phyloP scores from a whole-genome alignment of 1,284 basidiomycete genomes.

The Ganoderma meredithae region DNA sequence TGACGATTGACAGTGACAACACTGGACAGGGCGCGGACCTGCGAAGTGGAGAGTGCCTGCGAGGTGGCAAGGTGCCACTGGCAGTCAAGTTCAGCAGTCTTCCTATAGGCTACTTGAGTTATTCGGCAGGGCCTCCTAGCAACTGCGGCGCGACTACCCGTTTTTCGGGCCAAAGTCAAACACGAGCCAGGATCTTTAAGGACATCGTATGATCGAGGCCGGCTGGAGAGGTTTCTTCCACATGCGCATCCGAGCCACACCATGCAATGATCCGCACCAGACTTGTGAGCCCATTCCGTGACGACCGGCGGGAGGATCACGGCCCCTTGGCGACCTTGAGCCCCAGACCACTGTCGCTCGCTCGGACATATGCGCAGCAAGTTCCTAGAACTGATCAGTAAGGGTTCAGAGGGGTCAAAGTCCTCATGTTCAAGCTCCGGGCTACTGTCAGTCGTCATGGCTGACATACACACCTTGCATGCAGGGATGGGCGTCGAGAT shows the following conservation, averaged over 20 bases:
- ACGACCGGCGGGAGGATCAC: not conserved
- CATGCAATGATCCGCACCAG: not conserved
- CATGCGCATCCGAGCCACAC: not conserved
- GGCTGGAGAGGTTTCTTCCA: not conserved
- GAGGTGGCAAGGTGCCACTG: not conserved
- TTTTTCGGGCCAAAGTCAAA: not conserved
- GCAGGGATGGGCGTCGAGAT: not conserved
- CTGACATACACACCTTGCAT: not conserved
- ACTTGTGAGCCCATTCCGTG: not conserved
- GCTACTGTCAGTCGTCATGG: not conserved
- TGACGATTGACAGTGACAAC: not conserved
- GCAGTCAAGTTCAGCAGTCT: not conserved
- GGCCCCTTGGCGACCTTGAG: not conserved
- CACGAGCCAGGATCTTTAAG: not conserved
- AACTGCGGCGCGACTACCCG: not conserved
- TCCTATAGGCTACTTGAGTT: not conserved
- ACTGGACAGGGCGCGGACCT: not conserved
- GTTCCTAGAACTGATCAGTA: not conserved
- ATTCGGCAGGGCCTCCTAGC: not conserved
- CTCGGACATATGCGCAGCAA: not conserved
- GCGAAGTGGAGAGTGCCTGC: not conserved
- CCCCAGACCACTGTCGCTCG: not conserved
- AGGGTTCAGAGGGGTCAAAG: too few relatives aligned
- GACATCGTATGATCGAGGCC: not conserved
- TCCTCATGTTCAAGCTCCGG: too few relatives aligned